Conservation (phyloP, 108 stramenopile species). For the Aureococcus anophagefferens region DNA sequence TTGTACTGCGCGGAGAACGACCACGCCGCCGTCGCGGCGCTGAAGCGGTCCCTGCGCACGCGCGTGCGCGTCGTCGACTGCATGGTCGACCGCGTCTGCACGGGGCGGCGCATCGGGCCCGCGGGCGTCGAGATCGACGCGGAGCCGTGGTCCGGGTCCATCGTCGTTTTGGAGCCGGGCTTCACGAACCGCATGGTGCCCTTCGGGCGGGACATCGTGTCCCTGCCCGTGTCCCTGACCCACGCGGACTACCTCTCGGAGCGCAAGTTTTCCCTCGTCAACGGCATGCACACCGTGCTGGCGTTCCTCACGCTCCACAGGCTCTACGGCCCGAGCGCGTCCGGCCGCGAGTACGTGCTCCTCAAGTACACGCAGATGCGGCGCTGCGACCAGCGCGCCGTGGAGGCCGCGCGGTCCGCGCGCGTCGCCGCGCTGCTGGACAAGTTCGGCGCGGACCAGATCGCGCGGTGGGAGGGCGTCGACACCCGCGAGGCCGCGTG, state of each 20-base stretch:
- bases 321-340: not conserved
- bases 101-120: not conserved
- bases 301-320: not conserved
- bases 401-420: not conserved
- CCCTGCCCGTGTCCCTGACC: not conserved
- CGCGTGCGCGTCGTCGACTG: not conserved
- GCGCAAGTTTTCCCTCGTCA: not conserved
- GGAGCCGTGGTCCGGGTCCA: not conserved
- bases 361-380: not conserved
- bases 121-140: not conserved
- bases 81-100: conserved; percentile 4
- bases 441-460: not conserved
- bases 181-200: not conserved
- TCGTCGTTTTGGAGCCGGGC: not conserved
- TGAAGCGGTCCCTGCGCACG: not conserved
- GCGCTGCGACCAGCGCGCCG: not conserved
- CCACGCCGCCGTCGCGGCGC: not conserved
- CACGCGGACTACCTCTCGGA: not conserved
- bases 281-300: conserved; percentile 1
- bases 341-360: not conserved
- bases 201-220: not conserved
- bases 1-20: not conserved
- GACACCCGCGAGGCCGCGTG: not conserved
- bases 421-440: not conserved
- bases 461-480: not conserved